Percentiles rank a stretch among this genome's conserved stretches.
Evolutionary conservation across 805 yeast genomes (phyloP).

Genomic region (Saccharomycopsis oosterbeekiorum): DNA sequence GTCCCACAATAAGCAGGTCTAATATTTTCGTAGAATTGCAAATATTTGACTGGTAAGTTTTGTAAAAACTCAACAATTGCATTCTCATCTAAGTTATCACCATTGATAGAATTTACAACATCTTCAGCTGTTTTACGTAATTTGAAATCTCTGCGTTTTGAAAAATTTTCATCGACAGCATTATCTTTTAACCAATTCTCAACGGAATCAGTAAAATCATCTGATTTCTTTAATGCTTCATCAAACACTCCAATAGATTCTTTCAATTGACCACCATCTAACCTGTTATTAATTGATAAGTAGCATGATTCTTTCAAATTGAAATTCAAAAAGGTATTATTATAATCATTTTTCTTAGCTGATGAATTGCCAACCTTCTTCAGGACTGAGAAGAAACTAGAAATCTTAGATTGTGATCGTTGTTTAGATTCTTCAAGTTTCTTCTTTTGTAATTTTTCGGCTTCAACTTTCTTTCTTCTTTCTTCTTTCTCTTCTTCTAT

Average conservation of each 20-base stretch:
- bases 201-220: neutral
- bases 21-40: constrained; percentile 41
- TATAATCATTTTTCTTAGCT: constrained; percentile 9
- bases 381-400: constrained; percentile 11
- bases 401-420: constrained; percentile 9
- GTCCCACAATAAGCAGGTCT: constrained; percentile 49
- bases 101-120: constrained; percentile 8
- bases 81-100: constrained; percentile 1
- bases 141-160: neutral
- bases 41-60: constrained; percentile 28
- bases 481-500: neutral
- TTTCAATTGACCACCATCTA: neutral
- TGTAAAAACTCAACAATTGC: constrained; percentile 18
- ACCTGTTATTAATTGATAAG: neutral
- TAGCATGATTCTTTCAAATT: neutral
- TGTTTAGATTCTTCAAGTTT: constrained; percentile 4
- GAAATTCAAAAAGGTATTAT: constrained; percentile 10
- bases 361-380: neutral
- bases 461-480: neutral
- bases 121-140: constrained; percentile 7
- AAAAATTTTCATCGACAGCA: neutral
- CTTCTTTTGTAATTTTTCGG: constrained; percentile 1
- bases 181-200: neutral
- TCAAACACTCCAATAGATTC: constrained; percentile 5
- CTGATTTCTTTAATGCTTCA: neutral